Evolutionary conservation across 441 rosid genomes (phyloP).

Genomic region (Daphne laureola): DNA sequence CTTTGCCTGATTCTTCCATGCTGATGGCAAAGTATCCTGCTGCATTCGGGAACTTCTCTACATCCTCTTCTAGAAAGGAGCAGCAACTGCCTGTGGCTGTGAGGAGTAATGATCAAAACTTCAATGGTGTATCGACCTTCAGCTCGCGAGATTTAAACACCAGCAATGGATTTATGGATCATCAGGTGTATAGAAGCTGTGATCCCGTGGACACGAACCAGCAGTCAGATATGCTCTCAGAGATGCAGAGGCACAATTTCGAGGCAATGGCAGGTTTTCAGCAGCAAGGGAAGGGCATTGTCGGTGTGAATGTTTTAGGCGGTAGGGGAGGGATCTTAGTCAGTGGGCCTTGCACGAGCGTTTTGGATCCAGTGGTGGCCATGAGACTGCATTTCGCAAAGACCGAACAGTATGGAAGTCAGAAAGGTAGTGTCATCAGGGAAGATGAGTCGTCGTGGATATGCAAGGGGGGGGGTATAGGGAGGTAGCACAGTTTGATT

Average conservation of each 20-base stretch:
- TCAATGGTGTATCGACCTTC: constrained; percentile 29
- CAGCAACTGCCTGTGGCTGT: constrained; percentile 34
- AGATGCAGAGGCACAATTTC: constrained; percentile 34
- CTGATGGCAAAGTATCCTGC: constrained; percentile 74
- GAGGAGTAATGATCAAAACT: constrained; percentile 23
- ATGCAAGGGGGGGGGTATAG: constrained; percentile 45
- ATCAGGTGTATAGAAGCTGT: constrained; percentile 31
- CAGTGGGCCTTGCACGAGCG: constrained; percentile 29
- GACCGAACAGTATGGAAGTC: constrained; percentile 36
- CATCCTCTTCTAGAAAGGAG: constrained; percentile 33
- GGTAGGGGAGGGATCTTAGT: constrained; percentile 40
- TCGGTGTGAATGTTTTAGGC: constrained; percentile 39
- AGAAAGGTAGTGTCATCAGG: constrained; percentile 28
- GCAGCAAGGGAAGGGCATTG: constrained; percentile 42
- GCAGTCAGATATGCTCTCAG: constrained; percentile 28
- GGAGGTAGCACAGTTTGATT: constrained; percentile 38
- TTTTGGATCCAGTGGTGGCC: constrained; percentile 61
- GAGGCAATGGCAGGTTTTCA: constrained; percentile 34
- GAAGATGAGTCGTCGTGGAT: constrained; percentile 61
- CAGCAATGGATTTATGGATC: constrained; percentile 40
- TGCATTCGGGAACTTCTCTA: constrained; percentile 41
- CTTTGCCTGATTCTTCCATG: constrained; percentile 62
- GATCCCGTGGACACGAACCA: constrained; percentile 42
- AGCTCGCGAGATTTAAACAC: constrained; percentile 30
- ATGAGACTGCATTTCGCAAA: constrained; percentile 46